Conservation (phyloP, 495 filamentous ascomycete species). For the Trichocladium antarcticum region DNA sequence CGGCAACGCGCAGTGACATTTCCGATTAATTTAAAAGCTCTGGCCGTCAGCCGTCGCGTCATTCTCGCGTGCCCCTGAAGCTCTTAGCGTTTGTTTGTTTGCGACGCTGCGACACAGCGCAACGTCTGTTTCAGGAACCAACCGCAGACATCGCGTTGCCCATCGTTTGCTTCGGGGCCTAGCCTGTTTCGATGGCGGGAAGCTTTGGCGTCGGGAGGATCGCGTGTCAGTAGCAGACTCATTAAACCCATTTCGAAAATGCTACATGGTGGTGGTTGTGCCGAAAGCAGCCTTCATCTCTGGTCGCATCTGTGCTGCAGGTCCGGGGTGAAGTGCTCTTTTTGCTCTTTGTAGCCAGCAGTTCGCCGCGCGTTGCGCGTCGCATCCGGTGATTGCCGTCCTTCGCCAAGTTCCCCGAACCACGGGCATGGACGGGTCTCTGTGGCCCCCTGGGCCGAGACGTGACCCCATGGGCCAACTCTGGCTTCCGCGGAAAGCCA, state of each 20-base stretch:
- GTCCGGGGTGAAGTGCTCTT: background rate
- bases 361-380: background rate
- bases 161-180: background rate
- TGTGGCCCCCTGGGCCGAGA: no score
- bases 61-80: slow-evolving; percentile 21
- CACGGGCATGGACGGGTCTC: no score
- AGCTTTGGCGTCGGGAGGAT: background rate
- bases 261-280: background rate
- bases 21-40: slow-evolving; percentile 8
- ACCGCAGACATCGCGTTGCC: background rate
- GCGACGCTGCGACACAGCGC: no score
- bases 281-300: background rate
- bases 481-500: no score
- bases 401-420: no score
- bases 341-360: background rate
- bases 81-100: slow-evolving; percentile 5
- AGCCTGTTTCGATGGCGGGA: background rate
- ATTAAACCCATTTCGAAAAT: slow-evolving; percentile 4
- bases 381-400: slow-evolving; percentile 2
- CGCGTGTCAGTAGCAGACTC: background rate
- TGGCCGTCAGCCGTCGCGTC: slow-evolving; percentile 17
- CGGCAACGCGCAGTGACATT: slow-evolving; percentile 3
- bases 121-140: slow-evolving; percentile 5
- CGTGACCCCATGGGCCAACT: no score
- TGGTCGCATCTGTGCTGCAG: background rate